Base-by-base conservation (phyloP, 306 rosid genomes). In the Abrus precatorius region DNA sequence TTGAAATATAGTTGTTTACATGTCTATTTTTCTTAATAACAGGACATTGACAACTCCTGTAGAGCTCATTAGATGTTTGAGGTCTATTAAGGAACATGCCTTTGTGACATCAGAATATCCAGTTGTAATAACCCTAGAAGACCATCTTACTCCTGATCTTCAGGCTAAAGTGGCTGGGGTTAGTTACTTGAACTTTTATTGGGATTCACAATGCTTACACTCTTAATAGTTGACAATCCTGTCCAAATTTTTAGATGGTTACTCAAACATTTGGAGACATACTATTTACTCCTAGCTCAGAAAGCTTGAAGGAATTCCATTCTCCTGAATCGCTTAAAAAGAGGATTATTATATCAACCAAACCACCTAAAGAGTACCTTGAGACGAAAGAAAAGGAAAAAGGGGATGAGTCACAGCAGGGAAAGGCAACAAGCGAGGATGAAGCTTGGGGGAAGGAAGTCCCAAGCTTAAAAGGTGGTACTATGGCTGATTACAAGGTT, bases 1-100 rank as follows among this genome's bases (percentile, higher is more conserved):
- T 75, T 62, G 50, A 69, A 69, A 62, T 65, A 40, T 41, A 40
- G n/a, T 5, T 59, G 8, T 47, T 68, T 62, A 75, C 52, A 44
- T 47, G 68, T 80, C 53, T 71, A 13, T 13, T 63, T 9, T 13
- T 47, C 69, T 79, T 56, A 36, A 5, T 7, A 70, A 32, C 41
- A 96, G 99, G 91, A 96, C 99, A 52, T 86, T 96, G 90, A 96
- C 99, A 65, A 70, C 98, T 52, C 99, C 99, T 1, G 99, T 96
- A 80, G 93, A 88, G 76, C 98, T 96, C 60, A 38, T 88, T 85
- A 93, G 90, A 74, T 96, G 99, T 85, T 88, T 96, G 87, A 88
- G 72, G 66, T 92, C 92, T 86, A 96, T 96, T 45, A 89, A 85
- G 82, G 98, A 96, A 47, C 67, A 92, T 73, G 98, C 98, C 65